These are phyloP conservation scores for Endotrypanum monterogeii DNA, from an alignment of 208 protist species.

Conservation along the genomic window DNA sequence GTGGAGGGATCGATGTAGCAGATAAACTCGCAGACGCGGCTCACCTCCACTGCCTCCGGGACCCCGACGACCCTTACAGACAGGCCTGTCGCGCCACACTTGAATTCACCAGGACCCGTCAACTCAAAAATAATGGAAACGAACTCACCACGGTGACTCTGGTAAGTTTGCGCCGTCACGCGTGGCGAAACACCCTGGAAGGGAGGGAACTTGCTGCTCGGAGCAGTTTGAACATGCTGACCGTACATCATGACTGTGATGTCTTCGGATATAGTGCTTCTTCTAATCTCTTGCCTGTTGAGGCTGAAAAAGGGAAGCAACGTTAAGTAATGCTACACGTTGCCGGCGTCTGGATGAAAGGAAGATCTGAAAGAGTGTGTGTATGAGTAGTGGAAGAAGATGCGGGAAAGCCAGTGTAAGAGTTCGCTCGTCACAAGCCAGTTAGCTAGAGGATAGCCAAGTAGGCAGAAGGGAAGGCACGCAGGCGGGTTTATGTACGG, in stretches of 20 bases:
- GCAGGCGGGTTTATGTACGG: conserved; percentile 1
- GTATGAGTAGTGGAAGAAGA: not conserved
- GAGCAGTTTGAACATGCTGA: conserved; percentile 21
- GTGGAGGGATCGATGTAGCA: conserved; percentile 85
- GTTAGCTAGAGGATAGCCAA: not conserved
- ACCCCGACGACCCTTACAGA: conserved; percentile 66
- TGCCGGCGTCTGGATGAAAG: not conserved
- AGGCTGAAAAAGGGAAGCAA: not conserved
- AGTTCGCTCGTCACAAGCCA: not conserved
- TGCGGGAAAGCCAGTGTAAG: not conserved
- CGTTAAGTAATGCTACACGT: not conserved
- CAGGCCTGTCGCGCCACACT: conserved; percentile 69
- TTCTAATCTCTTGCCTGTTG: not conserved
- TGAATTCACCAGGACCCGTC: conserved; percentile 71
- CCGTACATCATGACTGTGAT: conserved; percentile 30
- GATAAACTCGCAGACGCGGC: conserved; percentile 90
- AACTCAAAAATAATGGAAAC: conserved; percentile 85
- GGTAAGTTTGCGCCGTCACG: conserved; percentile 65
- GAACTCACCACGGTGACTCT: conserved; percentile 80
- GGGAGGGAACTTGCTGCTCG: conserved; percentile 51
- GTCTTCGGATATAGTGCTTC: not conserved
- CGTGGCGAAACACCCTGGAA: conserved; percentile 88
- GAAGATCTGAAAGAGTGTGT: not conserved
- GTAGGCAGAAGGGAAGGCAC: not conserved
- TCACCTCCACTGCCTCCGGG: conserved; percentile 72